These are phyloP conservation scores for Linanthus parryae DNA, from an alignment of 148 eudicot species.

Conservation along the genomic window DNA sequence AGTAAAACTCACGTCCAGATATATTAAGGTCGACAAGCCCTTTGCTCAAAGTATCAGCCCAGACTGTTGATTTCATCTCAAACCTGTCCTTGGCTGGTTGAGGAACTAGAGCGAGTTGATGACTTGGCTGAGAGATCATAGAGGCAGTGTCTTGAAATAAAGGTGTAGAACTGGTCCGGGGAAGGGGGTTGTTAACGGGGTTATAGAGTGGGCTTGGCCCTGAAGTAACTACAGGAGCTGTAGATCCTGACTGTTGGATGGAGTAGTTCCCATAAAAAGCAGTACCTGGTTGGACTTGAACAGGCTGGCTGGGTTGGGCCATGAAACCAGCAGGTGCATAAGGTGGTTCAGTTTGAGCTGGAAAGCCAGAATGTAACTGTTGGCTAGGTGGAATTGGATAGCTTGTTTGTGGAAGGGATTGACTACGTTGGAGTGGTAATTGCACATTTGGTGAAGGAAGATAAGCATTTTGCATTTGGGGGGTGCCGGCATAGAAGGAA, in stretches of 20 bases:
- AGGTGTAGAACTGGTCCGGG: too few species aligned
- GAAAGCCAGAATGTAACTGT: too few species aligned
- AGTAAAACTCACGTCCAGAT: conserved; percentile 96
- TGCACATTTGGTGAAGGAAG: too few species aligned
- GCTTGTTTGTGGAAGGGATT: conserved; percentile 19
- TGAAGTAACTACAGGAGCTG: too few species aligned
- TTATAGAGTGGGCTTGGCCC: too few species aligned
- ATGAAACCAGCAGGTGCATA: conserved; percentile 25
- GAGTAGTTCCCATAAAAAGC: conserved; percentile 25
- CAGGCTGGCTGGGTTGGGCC: conserved; percentile 15
- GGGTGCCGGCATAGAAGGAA: conserved; percentile 28
- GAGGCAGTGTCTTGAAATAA: conserved; percentile 8
- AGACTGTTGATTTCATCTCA: conserved; percentile 84
- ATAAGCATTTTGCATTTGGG: too few species aligned
- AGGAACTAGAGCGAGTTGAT: conserved; percentile 44
- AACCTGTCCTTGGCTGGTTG: conserved; percentile 67
- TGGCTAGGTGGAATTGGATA: conserved; percentile 18
- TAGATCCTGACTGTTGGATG: conserved; percentile 16
- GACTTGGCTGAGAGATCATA: conserved; percentile 28
- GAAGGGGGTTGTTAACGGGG: too few species aligned
- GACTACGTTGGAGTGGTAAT: too few species aligned
- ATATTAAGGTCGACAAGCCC: conserved; percentile 90
- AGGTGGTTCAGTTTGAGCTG: conserved; percentile 16
- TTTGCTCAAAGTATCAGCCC: conserved; percentile 92
- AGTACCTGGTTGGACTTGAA: conserved; percentile 15